Evolutionary conservation across 1,139 yeast genomes (phyloP), one percentile per base, ranked within the genome.

Genomic region (Eremothecium sinecaudum): DNA sequence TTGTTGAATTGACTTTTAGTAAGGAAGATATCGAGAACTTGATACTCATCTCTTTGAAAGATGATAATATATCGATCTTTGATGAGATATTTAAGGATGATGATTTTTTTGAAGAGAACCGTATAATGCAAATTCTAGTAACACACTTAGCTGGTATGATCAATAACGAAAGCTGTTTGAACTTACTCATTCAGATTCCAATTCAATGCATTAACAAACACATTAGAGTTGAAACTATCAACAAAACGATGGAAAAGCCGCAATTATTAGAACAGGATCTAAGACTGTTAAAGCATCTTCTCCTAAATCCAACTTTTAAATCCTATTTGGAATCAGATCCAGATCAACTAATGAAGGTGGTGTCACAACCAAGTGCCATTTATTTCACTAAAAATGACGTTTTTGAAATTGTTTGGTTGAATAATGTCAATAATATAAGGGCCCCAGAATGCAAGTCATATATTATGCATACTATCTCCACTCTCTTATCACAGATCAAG

Each of bases 251-350:
- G 5, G 39, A 40, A 1, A 30, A 36, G 4, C n/a, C 28, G 9
- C 13, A 9, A 10, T 12, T 46, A 41, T 21, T 37, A 3, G 30
- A 36, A 5, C 12, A 20, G 0, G 50, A 45, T 19, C 24, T 38
- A 3, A 19, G 21, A 1, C 27, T 52, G 0, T 32, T 72, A 9
- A 27, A 44, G 3, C 67, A 68, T 37, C 45, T 75, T 15, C 47
- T 75, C 12, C 39, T 45, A 2, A 59, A 64, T 6, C 78, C 80
- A 4, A 67, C 80, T 0, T 69, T 62, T 44, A 73, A 61, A 42
- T 68, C 82, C 0, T 44, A 44, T 1, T 42, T 75, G 12, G 83
- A 77, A 48, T 56, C 61, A 0, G 62, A 73, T 22, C 47, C 67
- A 27, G 35, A 49, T 4, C 18, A 10, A 26, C 64, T 32, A 37